phyloP scores from a whole-genome alignment of 495 filamentous ascomycete genomes.

The Trichoderma asperelloides region DNA sequence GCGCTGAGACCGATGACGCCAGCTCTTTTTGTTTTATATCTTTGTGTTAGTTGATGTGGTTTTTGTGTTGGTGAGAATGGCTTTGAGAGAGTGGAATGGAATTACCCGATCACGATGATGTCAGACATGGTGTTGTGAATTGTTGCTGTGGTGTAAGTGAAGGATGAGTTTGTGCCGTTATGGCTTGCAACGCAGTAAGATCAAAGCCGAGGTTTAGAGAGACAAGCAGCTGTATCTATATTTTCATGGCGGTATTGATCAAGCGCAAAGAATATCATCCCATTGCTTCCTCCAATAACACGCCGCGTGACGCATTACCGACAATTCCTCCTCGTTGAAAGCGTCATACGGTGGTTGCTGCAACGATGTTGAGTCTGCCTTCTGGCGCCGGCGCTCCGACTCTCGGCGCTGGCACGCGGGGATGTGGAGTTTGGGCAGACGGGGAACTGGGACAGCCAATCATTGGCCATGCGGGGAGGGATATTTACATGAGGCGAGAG shows the following conservation, averaged over 20 bases:
- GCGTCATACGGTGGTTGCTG: background rate
- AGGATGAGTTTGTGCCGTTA: background rate
- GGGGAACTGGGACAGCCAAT: background rate
- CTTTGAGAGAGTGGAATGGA: background rate
- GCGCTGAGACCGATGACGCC: conserved; percentile 51
- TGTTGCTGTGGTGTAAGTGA: background rate
- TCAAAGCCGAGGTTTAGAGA: too few species aligned
- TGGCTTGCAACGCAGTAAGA: background rate
- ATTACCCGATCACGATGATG: conserved; percentile 9
- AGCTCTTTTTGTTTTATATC: conserved; percentile 29
- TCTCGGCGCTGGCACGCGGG: background rate
- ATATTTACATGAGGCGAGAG: background rate
- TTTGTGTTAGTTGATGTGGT: background rate
- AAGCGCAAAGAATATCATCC: background rate
- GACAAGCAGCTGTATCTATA: background rate
- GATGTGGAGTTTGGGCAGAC: background rate
- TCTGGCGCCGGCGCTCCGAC: background rate
- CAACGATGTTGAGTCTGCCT: background rate
- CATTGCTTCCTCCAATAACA: background rate
- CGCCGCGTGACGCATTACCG: background rate
- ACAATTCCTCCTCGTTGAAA: background rate
- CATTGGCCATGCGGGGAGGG: background rate
- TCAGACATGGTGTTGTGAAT: conserved; percentile 3
- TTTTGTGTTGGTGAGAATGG: background rate
- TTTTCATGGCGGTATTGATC: background rate